These are phyloP conservation scores for Inga oerstediana DNA, from an alignment of 306 rosid genomes.

Conservation along the genomic window DNA sequence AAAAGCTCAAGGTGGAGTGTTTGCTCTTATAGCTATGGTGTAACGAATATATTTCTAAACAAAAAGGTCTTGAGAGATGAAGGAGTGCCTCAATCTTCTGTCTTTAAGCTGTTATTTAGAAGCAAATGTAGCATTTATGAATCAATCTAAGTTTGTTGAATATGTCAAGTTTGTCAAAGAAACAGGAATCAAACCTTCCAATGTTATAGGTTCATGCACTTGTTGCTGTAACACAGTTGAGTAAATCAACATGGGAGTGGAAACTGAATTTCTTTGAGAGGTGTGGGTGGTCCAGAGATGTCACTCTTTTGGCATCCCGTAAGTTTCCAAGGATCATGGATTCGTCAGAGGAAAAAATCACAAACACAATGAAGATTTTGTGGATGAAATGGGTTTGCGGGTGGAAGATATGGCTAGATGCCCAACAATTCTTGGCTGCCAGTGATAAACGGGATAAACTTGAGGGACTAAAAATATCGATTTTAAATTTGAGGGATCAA, in stretches of 20 bases:
- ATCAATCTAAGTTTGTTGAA: neutral
- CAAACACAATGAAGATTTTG: neutral
- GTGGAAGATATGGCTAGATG: too few relatives aligned
- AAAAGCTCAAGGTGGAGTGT: neutral
- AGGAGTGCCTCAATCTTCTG: slow-evolving; percentile 28
- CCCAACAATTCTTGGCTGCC: neutral
- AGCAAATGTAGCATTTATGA: neutral
- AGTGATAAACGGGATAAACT: too few relatives aligned
- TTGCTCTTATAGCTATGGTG: too few relatives aligned
- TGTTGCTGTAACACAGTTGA: neutral
- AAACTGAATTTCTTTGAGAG: neutral
- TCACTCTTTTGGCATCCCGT: neutral
- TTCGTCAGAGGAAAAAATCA: neutral
- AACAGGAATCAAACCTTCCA: slow-evolving; percentile 18
- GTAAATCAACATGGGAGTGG: neutral
- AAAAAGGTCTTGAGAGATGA: slow-evolving; percentile 22
- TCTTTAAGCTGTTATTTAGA: neutral
- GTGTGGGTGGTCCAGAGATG: neutral
- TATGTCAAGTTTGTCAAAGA: slow-evolving; percentile 1
- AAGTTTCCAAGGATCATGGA: neutral
- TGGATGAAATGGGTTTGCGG: neutral
- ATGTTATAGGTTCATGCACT: neutral
- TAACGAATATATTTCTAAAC: neutral
- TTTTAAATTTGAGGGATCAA: too few relatives aligned
- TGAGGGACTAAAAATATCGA: too few relatives aligned